These are phyloP conservation scores for Coniochaeta sp. DNA, from an alignment of 2,329 filamentous ascomycete species.

Conservation along the genomic window DNA sequence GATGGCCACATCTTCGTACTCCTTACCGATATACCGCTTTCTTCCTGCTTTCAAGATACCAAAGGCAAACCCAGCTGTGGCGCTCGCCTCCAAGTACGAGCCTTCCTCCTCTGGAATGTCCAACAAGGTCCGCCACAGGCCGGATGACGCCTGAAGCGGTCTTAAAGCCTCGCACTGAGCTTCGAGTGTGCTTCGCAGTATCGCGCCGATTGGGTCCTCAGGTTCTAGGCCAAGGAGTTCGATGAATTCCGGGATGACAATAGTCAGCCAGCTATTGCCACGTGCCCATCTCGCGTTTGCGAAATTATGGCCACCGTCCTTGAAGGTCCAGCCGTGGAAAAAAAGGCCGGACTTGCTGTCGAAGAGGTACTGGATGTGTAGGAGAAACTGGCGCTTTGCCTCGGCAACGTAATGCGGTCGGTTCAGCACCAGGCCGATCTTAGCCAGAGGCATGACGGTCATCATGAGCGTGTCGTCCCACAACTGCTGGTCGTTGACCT, in stretches of 20 bases:
- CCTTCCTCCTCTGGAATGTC: constrained; percentile 58
- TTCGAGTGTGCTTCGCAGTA: constrained; percentile 55
- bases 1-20: constrained; percentile 54
- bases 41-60: constrained; percentile 68
- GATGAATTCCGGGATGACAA: constrained; percentile 75
- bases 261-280: constrained; percentile 69
- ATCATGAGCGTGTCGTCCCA: constrained; percentile 89
- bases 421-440: constrained; percentile 65
- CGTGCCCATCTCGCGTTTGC: constrained; percentile 50
- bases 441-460: constrained; percentile 73
- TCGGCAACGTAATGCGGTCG: constrained; percentile 69
- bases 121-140: constrained; percentile 69
- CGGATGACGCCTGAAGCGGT: constrained; percentile 50
- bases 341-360: constrained; percentile 66
- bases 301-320: constrained; percentile 57
- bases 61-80: constrained; percentile 74
- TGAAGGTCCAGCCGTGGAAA: constrained; percentile 78
- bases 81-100: constrained; percentile 69
- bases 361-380: constrained; percentile 73
- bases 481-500: constrained; percentile 64
- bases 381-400: constrained; percentile 68
- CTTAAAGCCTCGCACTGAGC: constrained; percentile 62
- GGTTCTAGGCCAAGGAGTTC: constrained; percentile 58
- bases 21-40: constrained; percentile 58
- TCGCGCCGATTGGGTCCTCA: constrained; percentile 54